Evolutionary conservation across 192 early-diverging fungal species (phyloP).

Genomic region (Coemansia sp.): DNA sequence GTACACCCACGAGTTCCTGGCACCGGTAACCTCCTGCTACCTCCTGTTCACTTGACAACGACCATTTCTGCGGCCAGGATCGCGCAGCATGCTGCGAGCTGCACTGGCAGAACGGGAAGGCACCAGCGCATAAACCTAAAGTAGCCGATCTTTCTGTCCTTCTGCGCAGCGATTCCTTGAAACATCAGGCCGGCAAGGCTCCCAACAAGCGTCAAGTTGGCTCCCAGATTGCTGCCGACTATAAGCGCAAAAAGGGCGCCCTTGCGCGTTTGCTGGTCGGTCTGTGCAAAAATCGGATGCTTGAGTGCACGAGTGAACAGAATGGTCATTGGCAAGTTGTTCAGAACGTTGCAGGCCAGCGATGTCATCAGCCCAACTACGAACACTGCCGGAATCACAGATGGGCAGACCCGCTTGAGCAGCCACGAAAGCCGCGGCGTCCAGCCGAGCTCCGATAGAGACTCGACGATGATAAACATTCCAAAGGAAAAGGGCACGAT

Average conservation of each 20-base stretch:
- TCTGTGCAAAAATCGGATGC: conserved; percentile 59
- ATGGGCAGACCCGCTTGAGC: conserved; percentile 54
- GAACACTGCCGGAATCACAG: conserved; percentile 59
- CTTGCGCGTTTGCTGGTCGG: conserved; percentile 31
- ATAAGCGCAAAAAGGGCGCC: conserved; percentile 71
- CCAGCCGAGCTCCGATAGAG: conserved; percentile 66
- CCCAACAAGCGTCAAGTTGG: conserved; percentile 70
- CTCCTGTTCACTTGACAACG: conserved; percentile 7
- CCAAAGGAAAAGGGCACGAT: conserved; percentile 78
- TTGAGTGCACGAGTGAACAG: conserved; percentile 70
- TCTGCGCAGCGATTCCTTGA: conserved; percentile 30
- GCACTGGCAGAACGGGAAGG: conserved; percentile 23
- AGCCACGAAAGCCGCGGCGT: conserved; percentile 61
- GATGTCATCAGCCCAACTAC: conserved; percentile 61
- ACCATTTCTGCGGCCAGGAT: conserved; percentile 27
- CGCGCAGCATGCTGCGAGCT: conserved; percentile 32
- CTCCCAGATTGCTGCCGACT: conserved; percentile 79
- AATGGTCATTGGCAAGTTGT: conserved; percentile 87
- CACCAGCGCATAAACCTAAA: conserved; percentile 35
- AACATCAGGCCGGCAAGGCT: conserved; percentile 70
- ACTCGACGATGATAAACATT: conserved; percentile 85
- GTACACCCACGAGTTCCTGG: too few relatives aligned
- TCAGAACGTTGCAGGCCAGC: conserved; percentile 69
- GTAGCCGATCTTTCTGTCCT: conserved; percentile 30
- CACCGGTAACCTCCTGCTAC: not conserved